phyloP scores from a whole-genome alignment of 441 rosid genomes.

The Macaranga tanarius region DNA sequence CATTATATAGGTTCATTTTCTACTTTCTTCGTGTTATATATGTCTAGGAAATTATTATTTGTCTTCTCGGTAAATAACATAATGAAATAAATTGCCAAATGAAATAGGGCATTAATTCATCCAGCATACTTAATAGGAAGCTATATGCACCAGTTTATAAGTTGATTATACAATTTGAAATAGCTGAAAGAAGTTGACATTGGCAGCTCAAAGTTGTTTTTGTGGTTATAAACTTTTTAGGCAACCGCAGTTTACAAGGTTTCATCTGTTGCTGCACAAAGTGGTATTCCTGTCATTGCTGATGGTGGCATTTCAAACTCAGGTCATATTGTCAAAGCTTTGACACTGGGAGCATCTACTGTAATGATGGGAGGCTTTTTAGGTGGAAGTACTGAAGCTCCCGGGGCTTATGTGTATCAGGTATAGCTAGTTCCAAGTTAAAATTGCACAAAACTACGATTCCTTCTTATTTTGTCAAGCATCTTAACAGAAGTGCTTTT shows the following conservation, averaged over 20 bases:
- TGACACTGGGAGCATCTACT: conserved; percentile 78
- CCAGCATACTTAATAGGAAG: too few species aligned
- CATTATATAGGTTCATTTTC: too few species aligned
- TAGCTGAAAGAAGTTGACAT: not conserved
- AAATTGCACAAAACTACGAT: not conserved
- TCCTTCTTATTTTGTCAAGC: not conserved
- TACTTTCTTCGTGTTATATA: too few species aligned
- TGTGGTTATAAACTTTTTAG: conserved; percentile 36
- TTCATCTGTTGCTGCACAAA: conserved; percentile 64
- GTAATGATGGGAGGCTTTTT: conserved; percentile 95
- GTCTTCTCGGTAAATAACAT: too few species aligned
- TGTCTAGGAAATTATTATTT: too few species aligned
- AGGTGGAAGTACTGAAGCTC: conserved; percentile 87
- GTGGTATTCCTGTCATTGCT: conserved; percentile 77
- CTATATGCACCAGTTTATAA: too few species aligned
- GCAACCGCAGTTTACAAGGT: conserved; percentile 96
- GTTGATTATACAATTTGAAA: too few species aligned
- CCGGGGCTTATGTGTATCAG: conserved; percentile 62
- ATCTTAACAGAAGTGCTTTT: not conserved
- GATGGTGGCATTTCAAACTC: conserved; percentile 96
- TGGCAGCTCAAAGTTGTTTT: not conserved
- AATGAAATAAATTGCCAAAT: too few species aligned
- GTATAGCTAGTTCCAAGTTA: conserved; percentile 27
- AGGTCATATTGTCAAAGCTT: conserved; percentile 84
- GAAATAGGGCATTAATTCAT: too few species aligned